These are phyloP conservation scores for Gracilaria gracilis DNA, from an alignment of 23 red algal species.

Conservation along the genomic window DNA sequence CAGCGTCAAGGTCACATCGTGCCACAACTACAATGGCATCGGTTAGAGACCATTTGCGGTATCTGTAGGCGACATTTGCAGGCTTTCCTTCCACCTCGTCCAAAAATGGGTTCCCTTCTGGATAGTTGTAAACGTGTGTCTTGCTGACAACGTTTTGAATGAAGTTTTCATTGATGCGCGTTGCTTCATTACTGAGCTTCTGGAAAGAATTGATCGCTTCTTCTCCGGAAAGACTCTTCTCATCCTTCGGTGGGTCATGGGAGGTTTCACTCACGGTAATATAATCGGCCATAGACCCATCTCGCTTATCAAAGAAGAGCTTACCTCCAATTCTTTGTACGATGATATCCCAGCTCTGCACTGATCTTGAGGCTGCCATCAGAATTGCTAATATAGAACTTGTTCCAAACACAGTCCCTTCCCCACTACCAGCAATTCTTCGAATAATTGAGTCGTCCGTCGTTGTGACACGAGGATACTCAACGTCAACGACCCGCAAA, in stretches of 20 bases:
- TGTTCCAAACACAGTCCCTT: constrained; percentile 87
- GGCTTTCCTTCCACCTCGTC: constrained; percentile 72
- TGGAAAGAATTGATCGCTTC: constrained; percentile 90
- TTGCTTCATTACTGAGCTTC: constrained; percentile 82
- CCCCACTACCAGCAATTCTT: constrained; percentile 65
- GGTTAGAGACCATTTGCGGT: constrained; percentile 87
- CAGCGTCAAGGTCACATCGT: constrained; percentile 92
- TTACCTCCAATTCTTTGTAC: constrained; percentile 91
- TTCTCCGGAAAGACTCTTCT: constrained; percentile 75
- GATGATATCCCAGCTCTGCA: constrained; percentile 94
- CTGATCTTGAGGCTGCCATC: constrained; percentile 82
- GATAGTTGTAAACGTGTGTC: constrained; percentile 49
- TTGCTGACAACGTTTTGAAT: constrained; percentile 85
- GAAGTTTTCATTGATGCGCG: constrained; percentile 95
- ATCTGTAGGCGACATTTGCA: constrained; percentile 81
- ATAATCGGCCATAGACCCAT: constrained; percentile 85
- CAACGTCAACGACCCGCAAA: constrained; percentile 63
- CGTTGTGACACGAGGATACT: constrained; percentile 80
- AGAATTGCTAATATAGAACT: constrained; percentile 84
- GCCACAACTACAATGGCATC: constrained; percentile 84
- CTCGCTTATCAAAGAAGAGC: constrained; percentile 95
- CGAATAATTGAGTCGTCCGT: constrained; percentile 95
- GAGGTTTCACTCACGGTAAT: constrained; percentile 93
- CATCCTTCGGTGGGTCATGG: constrained; percentile 88
- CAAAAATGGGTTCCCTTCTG: constrained; percentile 68